Evolutionary conservation across 1,284 basidiomycete genomes (phyloP).

Genomic region (Xerocomus minutiporus): DNA sequence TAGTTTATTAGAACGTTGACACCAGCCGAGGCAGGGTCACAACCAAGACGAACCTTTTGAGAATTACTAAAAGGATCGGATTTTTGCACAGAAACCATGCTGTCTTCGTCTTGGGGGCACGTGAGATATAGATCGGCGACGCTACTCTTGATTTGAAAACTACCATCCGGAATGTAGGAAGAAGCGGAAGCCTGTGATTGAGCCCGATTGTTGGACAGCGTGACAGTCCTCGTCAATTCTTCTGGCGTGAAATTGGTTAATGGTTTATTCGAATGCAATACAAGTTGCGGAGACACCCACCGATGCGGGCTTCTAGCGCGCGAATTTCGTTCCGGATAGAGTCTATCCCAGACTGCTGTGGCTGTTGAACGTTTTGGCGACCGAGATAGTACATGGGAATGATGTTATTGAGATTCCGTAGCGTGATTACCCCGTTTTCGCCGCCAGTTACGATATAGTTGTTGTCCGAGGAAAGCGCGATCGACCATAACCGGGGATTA

Average conservation of each 20-base stretch:
- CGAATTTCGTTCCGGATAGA: neutral
- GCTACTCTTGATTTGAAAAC: conserved; percentile 1
- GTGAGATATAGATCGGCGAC: conserved; percentile 3
- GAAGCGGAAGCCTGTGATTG: neutral
- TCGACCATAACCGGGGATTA: conserved; percentile 3
- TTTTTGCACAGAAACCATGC: neutral
- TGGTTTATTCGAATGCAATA: neutral
- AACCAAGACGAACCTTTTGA: neutral
- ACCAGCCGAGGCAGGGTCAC: neutral
- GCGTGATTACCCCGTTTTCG: conserved; percentile 2
- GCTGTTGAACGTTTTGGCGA: neutral
- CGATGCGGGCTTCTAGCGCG: conserved; percentile 2
- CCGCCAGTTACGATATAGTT: conserved; percentile 3
- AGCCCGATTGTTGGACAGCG: neutral
- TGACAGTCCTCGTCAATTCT: neutral
- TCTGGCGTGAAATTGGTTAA: neutral
- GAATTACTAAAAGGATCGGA: neutral
- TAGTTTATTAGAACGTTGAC: neutral
- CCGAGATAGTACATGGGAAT: conserved; percentile 5
- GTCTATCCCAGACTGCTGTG: conserved; percentile 1
- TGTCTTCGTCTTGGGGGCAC: conserved; percentile 2
- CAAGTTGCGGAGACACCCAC: neutral
- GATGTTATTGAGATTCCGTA: conserved; percentile 4
- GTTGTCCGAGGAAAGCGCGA: conserved; percentile 4
- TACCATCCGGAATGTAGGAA: neutral